Evolutionary conservation across 140 eudicot genomes (phyloP).

Genomic region (Oenanthe javanica): DNA sequence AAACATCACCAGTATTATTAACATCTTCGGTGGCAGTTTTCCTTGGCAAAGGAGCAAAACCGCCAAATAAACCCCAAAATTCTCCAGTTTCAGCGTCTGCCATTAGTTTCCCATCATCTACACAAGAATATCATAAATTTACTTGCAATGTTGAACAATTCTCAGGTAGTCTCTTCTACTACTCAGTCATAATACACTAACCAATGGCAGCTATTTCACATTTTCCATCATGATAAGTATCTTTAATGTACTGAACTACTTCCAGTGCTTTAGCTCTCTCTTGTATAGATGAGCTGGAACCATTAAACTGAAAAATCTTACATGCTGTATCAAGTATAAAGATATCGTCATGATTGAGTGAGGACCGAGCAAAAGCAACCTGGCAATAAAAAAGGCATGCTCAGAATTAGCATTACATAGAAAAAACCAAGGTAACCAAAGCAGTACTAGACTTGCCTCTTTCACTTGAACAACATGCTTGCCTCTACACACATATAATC

Average conservation of each 20-base stretch:
- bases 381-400: slow-evolving; percentile 9
- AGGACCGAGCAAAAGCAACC: slow-evolving; percentile 52
- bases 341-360: slow-evolving; percentile 45
- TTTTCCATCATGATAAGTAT: slow-evolving; percentile 38
- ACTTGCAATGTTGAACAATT: slow-evolving; percentile 8
- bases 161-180: neutral
- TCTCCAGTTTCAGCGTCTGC: slow-evolving; percentile 98
- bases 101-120: slow-evolving; percentile 98
- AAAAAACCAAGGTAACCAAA: slow-evolving; percentile 1
- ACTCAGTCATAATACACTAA: slow-evolving; percentile 25
- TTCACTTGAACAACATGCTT: slow-evolving; percentile 93
- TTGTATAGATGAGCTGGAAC: slow-evolving; percentile 46
- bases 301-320: slow-evolving; percentile 52
- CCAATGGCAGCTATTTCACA: slow-evolving; percentile 56
- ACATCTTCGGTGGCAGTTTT: slow-evolving; percentile 47
- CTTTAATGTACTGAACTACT: slow-evolving; percentile 47
- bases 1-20: slow-evolving; percentile 29
- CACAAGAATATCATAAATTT: slow-evolving; percentile 11
- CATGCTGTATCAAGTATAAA: slow-evolving; percentile 41
- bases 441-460: slow-evolving; percentile 60
- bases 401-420: slow-evolving; percentile 5
- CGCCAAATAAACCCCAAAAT: slow-evolving; percentile 97
- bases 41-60: slow-evolving; percentile 98
- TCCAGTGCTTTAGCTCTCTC: slow-evolving; percentile 65
- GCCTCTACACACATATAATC: slow-evolving; percentile 77